These are phyloP conservation scores for Fusarium mundagurra DNA, from an alignment of 2,329 filamentous ascomycete genomes.

Conservation along the genomic window DNA sequence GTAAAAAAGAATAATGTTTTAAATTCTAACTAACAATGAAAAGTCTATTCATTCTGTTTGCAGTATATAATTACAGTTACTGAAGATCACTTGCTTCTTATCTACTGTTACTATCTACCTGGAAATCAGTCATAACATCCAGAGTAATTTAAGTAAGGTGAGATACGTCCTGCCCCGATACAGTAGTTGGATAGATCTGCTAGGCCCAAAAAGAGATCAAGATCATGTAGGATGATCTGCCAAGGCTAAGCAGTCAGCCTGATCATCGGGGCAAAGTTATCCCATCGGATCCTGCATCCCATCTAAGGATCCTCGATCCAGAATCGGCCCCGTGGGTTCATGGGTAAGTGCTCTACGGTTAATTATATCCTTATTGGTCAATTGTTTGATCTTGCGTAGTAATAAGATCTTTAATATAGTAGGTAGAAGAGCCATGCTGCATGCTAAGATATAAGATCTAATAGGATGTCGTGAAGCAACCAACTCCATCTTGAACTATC, in stretches of 20 bases:
- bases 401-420: not conserved
- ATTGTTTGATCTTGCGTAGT: no score
- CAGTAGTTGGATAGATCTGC: no score
- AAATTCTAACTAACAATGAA: no score
- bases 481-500: not conserved
- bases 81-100: not conserved
- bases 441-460: not conserved
- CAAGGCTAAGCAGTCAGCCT: not conserved
- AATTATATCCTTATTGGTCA: no score
- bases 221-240: not conserved
- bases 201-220: not conserved
- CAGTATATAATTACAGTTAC: not conserved
- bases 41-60: not conserved
- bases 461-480: no score
- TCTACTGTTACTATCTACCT: no score
- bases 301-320: not conserved
- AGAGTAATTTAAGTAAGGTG: no score
- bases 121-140: fast-evolving
- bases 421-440: not conserved
- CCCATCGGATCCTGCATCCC: not conserved
- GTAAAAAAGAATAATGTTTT: no score
- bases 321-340: fast-evolving
- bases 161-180: no score
- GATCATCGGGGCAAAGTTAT: not conserved
- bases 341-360: fast-evolving